Base-by-base conservation (phyloP, 2,329 filamentous ascomycete species). In the Simplicillium aogashimaense region DNA sequence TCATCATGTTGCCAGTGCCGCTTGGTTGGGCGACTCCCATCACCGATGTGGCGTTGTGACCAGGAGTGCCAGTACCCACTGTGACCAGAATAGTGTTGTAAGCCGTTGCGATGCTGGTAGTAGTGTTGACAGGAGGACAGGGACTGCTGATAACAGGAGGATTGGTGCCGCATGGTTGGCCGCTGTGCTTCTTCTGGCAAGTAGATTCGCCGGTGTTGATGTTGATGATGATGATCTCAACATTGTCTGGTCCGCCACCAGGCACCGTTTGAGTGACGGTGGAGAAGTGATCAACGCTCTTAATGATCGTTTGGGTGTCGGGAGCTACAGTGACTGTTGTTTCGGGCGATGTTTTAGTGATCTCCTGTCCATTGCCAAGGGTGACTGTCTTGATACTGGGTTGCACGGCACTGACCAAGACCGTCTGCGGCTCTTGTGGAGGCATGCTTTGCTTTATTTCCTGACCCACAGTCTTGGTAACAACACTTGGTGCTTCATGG, bases 71-170 rank as follows among this genome's bases (percentile, higher is more conserved):
- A 3, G n/a, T 11, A 28, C 36, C 43, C 25, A 58, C 48, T 6
- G 59, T 62, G 41, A 56, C 50, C 13, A 53, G 43, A n/a, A 63
- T 48, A 2, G 60, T 64, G 49, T 61, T 63, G 46, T 57, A 64
- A 29, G 56, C 48, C 12, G 60, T 62, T 10, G 53, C 45, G 17
- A 59, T 51, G 33, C 52, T 56, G 18, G 58, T 59, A 5, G 53
- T 55, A 16, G 51, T 42, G 11, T 48, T 42, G 37, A 42, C 46
- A 3, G 39, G 35, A 12, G 49, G 38, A 39, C 54, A 60, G 15
- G 45, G 46, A 16, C 49, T 48, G 13, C 43, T 48, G 4, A 49
- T 39, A 32, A 45, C 29, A 40, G 36, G 14, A 37, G 15, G 40
- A 13, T 45, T 41, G 18, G 17, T 46, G 42, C 37, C 14, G 43